A percentile compares a stretch with the other conserved stretches of the same genome.
phyloP scores from a whole-genome alignment of 78 protist genomes.

The Planoprotostelium fungivorum region DNA sequence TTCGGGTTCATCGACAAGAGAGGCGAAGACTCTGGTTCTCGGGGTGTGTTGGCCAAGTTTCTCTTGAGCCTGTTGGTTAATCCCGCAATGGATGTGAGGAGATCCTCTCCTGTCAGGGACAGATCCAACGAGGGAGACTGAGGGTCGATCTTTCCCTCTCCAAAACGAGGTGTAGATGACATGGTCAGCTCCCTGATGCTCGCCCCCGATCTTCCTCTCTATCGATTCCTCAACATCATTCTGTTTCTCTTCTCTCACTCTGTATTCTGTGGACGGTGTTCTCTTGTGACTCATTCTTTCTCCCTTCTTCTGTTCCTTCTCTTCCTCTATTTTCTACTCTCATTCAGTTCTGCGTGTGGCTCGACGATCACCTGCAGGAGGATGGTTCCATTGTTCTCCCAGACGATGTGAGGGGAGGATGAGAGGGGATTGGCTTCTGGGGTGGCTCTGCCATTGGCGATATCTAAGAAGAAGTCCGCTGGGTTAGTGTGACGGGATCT shows the following conservation, averaged over 20 bases:
- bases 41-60: no score
- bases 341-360: not conserved
- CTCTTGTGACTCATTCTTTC: not conserved
- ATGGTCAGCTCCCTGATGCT: not conserved
- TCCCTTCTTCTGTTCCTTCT: not conserved
- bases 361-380: not conserved
- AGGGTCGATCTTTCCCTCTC: not conserved
- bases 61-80: no score
- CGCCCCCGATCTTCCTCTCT: not conserved
- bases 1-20: no score
- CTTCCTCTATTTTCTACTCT: not conserved
- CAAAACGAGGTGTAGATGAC: not conserved
- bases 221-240: not conserved
- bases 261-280: not conserved
- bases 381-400: not conserved
- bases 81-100: no score
- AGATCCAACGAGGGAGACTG: not conserved
- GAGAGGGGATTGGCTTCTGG: not conserved
- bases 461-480: not conserved
- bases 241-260: no score
- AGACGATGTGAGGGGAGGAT: not conserved
- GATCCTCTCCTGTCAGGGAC: not conserved
- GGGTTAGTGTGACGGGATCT: not conserved
- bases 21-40: no score
- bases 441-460: not conserved